Base-by-base conservation (phyloP, 148 eudicot genomes). In the Fagopyrum esculentum region DNA sequence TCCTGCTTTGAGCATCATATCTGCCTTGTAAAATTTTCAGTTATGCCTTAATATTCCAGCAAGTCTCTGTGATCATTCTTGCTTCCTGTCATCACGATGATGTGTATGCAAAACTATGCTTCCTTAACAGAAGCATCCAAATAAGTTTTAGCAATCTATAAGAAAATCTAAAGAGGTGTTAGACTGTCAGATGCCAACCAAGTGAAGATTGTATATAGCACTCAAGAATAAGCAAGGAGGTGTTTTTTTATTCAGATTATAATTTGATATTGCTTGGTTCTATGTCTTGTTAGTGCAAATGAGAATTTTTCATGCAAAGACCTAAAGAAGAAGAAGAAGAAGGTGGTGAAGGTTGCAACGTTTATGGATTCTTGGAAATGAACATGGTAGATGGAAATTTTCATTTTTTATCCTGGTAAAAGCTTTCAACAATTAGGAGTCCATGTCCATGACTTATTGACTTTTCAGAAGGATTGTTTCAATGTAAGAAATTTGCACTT, bases 361-460 rank as follows among this genome's bases (percentile, higher is more conserved):
- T 96, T 54, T 89, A 96, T 85, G 99, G 99, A 45, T 89, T 83
- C 77, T 80, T 92, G 78, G 99, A 92, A 77, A 98, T 96, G 35
- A 96, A 96, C 85, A 92, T 89, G 79, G 98, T 96, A 66, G 99
- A 90, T 63, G 99, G 99, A 78, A 96, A 96, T 85, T 96, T 96
- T 78, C 99, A 96, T 82, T 0, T 92, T 96, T 88, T 92, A 93
- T 16, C 97, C 98, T 75, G 98, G 98, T 72, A 96, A 96, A 82
- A 92, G 99, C 81, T 90, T 96, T 80, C 91, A 88, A 59, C 97
- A 92, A 81, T 78, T 93, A 64, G 91, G 89, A 73, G 87, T 96
- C 76, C 97, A 90, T 68, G 87, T 96, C 76, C 97, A 90, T 68
- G 98, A 92, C 73, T 78, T 90, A 76, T 76, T 87, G 74, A 81